Evolutionary conservation across 1,284 basidiomycete genomes (phyloP).

Genomic region (Papiliotrema terrestris): DNA sequence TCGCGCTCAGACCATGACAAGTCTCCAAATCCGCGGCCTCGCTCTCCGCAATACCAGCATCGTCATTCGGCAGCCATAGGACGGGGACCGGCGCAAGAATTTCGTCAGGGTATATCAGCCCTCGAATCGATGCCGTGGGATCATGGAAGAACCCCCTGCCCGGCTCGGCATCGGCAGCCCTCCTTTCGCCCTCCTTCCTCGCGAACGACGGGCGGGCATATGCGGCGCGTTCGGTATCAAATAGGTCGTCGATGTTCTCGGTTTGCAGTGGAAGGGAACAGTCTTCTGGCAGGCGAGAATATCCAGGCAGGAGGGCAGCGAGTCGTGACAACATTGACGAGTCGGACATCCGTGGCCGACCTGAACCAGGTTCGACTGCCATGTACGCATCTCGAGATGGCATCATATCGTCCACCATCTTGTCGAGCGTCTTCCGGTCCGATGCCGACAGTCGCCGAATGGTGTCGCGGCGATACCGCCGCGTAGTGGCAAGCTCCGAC

Average conservation of each 20-base stretch:
- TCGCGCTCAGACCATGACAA: slow-evolving; percentile 25
- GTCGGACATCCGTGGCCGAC: slow-evolving; percentile 11
- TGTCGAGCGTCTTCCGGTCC: neutral
- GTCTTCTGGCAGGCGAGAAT: slow-evolving; percentile 16
- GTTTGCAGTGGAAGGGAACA: slow-evolving; percentile 52
- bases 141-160: slow-evolving; percentile 49
- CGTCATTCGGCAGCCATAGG: slow-evolving; percentile 75
- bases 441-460: neutral
- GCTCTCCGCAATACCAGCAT: slow-evolving; percentile 57
- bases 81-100: slow-evolving; percentile 68
- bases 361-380: neutral
- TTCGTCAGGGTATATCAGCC: slow-evolving; percentile 74
- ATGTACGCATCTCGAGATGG: neutral
- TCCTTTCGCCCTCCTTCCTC: neutral
- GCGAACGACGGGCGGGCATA: slow-evolving; percentile 13
- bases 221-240: slow-evolving; percentile 62
- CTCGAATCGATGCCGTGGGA: slow-evolving; percentile 68
- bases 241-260: slow-evolving; percentile 70
- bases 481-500: slow-evolving; percentile 21
- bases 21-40: slow-evolving; percentile 28
- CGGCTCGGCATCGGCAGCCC: neutral
- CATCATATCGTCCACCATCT: neutral
- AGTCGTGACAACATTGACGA: slow-evolving; percentile 18
- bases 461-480: neutral
- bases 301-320: slow-evolving; percentile 17